Base-by-base conservation (phyloP, 1,284 basidiomycete species). In the Leucoagaricus sp. region DNA sequence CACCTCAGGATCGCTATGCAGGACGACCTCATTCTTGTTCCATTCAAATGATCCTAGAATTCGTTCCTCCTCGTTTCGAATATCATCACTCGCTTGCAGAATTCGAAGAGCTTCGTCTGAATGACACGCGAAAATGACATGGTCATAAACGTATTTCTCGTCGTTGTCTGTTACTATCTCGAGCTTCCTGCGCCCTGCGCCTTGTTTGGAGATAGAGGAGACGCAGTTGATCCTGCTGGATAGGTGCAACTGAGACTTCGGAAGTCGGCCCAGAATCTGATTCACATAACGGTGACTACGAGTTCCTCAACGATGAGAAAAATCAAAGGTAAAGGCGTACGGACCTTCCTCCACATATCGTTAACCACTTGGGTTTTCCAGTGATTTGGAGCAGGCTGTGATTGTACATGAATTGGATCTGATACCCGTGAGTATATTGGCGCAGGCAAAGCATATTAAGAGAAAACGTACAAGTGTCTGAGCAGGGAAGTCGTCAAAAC, bases 81-180 rank as follows among this genome's bases (percentile, higher is more conserved):
- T 64, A n/a, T 66, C 78, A 8, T 76, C 75, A 1, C 87, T 86
- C 0, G 74, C 73, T 31, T 75, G 71, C 1, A 93, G 73, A 29
- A 94, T 83, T 1, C 72, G 64, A 5, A 90, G 71, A 0, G 84
- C 81, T 0, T 82, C 80, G 64, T 93, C 87, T 0, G 90, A 88
- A 64, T 94, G 91, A 50, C 81, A 87, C 2, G 91, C 89, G 36
- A 94, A 72, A 47, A 94, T 87, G 53, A 94, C 86, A 65, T 87
- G 85, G 69, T 94, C 91, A 66, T 84, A 93, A 8, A 62, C 61
- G 12, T 75, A 65, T 13, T 71, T 69, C 23, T 70, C 65, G 1
- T 82, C 84, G 10, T 69, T 66, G 13, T 68, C 67, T 0, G 81
- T 83, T 10, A 71, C 75, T 5, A 89, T 63, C 4, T 72, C 57